Conservation (phyloP, 2,329 filamentous ascomycete genomes). For the Periconia macrospinosa region DNA sequence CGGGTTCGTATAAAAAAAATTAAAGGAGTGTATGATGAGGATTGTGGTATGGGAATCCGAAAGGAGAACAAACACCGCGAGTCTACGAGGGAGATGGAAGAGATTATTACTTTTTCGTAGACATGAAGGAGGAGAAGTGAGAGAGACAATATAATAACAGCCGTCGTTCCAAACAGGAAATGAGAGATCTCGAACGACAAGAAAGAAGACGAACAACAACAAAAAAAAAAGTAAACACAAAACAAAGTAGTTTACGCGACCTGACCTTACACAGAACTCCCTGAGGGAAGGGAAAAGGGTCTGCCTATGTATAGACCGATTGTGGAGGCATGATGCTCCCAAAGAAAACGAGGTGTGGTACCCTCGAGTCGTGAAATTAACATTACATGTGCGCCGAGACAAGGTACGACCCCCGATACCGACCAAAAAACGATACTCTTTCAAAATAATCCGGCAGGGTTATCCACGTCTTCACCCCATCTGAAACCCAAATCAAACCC, state of each 20-base stretch:
- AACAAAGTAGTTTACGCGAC: neutral
- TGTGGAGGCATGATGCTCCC: no score
- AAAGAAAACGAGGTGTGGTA: no score
- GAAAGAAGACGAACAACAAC: neutral
- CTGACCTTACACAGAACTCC: neutral
- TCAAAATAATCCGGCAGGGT: neutral
- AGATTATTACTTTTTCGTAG: neutral
- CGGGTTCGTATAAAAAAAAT: neutral
- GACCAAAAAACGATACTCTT: no score
- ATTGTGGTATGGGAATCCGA: no score
- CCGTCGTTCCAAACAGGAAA: no score
- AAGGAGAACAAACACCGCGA: neutral
- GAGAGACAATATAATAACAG: neutral
- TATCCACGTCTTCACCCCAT: neutral
- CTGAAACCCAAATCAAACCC: constrained; percentile 5
- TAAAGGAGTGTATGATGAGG: no score
- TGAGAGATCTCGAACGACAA: neutral
- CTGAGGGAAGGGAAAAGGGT: neutral
- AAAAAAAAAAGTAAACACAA: neutral
- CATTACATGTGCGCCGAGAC: no score
- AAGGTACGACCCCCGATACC: no score
- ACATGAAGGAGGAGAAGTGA: neutral
- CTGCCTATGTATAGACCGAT: no score
- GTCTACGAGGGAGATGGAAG: neutral
- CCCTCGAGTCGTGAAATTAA: no score